phyloP scores from a whole-genome alignment of 140 eudicot genomes.

The Artemisia princeps region DNA sequence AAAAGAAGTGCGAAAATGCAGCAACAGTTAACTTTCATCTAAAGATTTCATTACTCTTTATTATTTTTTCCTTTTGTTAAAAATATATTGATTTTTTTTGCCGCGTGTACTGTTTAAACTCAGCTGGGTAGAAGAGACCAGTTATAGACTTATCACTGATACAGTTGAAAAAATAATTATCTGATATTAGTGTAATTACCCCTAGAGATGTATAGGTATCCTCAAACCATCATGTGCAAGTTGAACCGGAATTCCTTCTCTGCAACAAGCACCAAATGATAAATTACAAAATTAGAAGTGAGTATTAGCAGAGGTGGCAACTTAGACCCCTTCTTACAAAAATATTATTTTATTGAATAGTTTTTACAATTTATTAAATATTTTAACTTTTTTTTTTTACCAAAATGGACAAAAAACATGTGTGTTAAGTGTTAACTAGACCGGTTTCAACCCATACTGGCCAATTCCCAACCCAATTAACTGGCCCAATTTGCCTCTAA shows the following conservation, averaged over 20 bases:
- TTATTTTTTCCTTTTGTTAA: neutral
- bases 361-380: neutral
- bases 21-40: neutral
- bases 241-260: slow-evolving; percentile 95
- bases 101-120: neutral
- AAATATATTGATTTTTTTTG: neutral
- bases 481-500: neutral
- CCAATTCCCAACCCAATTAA: neutral
- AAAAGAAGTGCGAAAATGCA: neutral
- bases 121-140: neutral
- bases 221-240: slow-evolving; percentile 95
- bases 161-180: neutral
- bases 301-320: neutral
- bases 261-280: slow-evolving; percentile 24
- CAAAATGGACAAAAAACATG: neutral
- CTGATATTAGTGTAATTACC: slow-evolving; percentile 16
- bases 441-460: neutral
- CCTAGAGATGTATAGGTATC: slow-evolving; percentile 67
- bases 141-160: neutral
- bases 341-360: neutral
- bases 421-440: neutral
- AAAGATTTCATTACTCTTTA: neutral
- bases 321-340: neutral
- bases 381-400: no score
- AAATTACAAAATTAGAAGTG: neutral